Base-by-base conservation (phyloP, 2,329 filamentous ascomycete species). In the Cyphellophora attinorum region DNA sequence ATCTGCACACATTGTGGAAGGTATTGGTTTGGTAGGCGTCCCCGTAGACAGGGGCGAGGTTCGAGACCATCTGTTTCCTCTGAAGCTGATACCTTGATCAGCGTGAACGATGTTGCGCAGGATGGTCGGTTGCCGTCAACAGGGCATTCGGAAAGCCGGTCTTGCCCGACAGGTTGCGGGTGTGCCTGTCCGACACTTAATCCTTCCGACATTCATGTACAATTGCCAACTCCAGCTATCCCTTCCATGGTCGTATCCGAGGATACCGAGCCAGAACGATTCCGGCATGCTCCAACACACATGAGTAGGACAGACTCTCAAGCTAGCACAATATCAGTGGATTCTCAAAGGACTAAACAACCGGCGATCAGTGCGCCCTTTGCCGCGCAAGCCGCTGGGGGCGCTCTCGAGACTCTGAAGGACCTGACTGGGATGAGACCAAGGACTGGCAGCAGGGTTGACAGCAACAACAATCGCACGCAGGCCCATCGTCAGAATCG, bases 101-200 rank as follows among this genome's bases (percentile, higher is more conserved):
- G 33, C 35, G 36, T 1, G 29, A 19, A 16, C 18, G 27, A 16
- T 29, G 25, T 11, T n/a, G n/a, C n/a, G n/a, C n/a, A n/a, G n/a
- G n/a, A n/a, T n/a, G n/a, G n/a, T n/a, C n/a, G n/a, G n/a, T n/a
- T n/a, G n/a, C n/a, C n/a, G n/a, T n/a, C n/a, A n/a, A n/a, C n/a
- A n/a, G n/a, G n/a, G n/a, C n/a, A n/a, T n/a, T n/a, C n/a, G n/a
- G n/a, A n/a, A n/a, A n/a, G n/a, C 28, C 29, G 35, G 6, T 34
- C 52, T 27, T 68, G 65, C 37, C 59, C 64, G 5, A 61, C 55
- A 10, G 64, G 63, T n/a, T 68, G 65, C 45, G 65, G 62, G 32
- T 68, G 65, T 35, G 52, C 50, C 37, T 68, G 65, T 44, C 54
- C 60, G 3, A 55, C 63, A 12, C 54, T 64, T 30, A 35, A 28